Base-by-base conservation (phyloP, 2,329 filamentous ascomycete species). In the Nemania sp. region DNA sequence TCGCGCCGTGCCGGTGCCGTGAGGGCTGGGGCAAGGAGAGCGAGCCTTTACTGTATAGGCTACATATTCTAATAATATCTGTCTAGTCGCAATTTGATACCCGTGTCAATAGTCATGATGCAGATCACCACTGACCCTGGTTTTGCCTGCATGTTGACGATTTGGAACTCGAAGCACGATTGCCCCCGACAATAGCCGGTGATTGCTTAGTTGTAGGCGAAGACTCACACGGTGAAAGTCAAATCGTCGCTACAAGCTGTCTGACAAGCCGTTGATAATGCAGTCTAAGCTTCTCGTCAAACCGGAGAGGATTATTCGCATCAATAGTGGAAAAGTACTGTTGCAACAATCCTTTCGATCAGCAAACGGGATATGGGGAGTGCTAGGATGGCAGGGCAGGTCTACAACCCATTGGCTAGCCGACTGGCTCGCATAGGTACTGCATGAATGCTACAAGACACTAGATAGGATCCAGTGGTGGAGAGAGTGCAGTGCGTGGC, bases 381-480 rank as follows among this genome's bases (percentile, higher is more conserved):
- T 35, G 32, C 7, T 60, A 61, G 38, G 51, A 57, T 52, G 38
- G 47, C 45, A 62, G 49, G 35, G 27, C 24, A 65, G 32, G 56
- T 64, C 29, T 49, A 38, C 43, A 15, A 51, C 8, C 61, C 65
- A 70, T 70, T 69, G 69, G 68, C 53, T 49, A 15, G 45, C 8
- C 61, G 61, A 70, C 69, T 69, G 69, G 68, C 53, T 49, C 13
- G 57, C 38, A 22, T 56, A 49, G 43, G 29, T 15, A 20, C 20
- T 62, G 53, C 53, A 68, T 55, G 47, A 43, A 55, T 47, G 15
- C 59, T 8, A 54, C 59, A 26, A n/a, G 59, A 41, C 35, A 61
- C 60, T 26, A 26, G n/a, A n/a, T n/a, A n/a, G 57, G 22, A 52
- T 60, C 24, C 22, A n/a, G n/a, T 26, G 54, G 59, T 47, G 63